Evolutionary conservation across 1,284 basidiomycete genomes (phyloP).

Genomic region (Clitocybe nebularis): DNA sequence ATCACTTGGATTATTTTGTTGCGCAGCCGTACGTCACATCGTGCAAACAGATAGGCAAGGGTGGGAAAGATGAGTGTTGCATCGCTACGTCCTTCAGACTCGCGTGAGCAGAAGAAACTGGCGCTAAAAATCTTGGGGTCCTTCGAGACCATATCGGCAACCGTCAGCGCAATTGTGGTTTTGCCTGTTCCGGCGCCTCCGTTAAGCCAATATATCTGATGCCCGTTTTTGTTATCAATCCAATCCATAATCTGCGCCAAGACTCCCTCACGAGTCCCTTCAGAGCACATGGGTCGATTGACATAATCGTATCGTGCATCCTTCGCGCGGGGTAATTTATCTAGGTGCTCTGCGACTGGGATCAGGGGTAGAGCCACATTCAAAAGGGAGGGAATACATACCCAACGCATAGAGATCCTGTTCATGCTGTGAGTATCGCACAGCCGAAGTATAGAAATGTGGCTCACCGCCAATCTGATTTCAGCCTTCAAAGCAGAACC

Average conservation of each 20-base stretch:
- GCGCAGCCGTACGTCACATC: slow-evolving; percentile 13
- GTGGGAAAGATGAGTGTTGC: slow-evolving; percentile 17
- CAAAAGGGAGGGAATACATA: no score
- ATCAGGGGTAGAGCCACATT: no score
- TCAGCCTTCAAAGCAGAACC: slow-evolving; percentile 15
- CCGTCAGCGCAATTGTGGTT: slow-evolving; percentile 17
- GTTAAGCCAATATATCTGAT: slow-evolving; percentile 18
- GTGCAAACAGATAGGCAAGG: slow-evolving; percentile 15
- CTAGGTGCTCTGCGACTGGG: slow-evolving; percentile 16
- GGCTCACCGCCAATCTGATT: slow-evolving; percentile 14
- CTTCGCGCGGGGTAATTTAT: slow-evolving; percentile 16
- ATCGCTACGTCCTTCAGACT: slow-evolving; percentile 14
- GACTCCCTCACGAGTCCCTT: slow-evolving; percentile 17
- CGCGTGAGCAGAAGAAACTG: slow-evolving; percentile 19
- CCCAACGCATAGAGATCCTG: slow-evolving; percentile 14
- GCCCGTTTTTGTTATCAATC: slow-evolving; percentile 12
- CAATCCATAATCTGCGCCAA: slow-evolving; percentile 16
- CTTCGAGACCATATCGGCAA: slow-evolving; percentile 13
- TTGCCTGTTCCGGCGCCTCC: slow-evolving; percentile 20
- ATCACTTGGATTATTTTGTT: slow-evolving; percentile 13
- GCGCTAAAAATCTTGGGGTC: slow-evolving; percentile 15
- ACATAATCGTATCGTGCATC: slow-evolving; percentile 16
- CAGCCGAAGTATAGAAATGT: not conserved
- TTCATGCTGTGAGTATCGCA: not conserved
- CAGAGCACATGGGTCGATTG: slow-evolving; percentile 14